Evolutionary conservation across 2,329 filamentous ascomycete genomes (phyloP).

Genomic region (Xylariaceae sp.): DNA sequence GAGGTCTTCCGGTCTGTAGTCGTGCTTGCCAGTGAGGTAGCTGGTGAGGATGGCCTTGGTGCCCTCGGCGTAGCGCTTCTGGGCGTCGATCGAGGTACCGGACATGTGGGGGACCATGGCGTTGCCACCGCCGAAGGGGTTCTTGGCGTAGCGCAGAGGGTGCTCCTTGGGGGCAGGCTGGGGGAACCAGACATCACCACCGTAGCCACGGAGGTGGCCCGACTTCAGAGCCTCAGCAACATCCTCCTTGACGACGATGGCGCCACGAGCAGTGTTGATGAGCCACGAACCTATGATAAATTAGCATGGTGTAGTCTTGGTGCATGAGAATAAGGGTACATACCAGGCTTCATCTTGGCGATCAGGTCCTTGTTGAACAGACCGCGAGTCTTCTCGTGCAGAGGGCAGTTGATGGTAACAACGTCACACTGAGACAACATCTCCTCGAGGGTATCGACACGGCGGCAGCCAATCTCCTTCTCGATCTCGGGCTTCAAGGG

Average conservation of each 20-base stretch:
- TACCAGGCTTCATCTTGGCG: conserved; percentile 97
- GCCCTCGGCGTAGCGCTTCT: conserved; percentile 85
- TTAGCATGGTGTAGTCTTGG: background rate
- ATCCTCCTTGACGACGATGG: conserved; percentile 99
- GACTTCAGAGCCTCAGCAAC: conserved; percentile 89
- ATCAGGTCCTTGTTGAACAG: conserved; percentile 99
- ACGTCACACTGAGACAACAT: conserved; percentile 92
- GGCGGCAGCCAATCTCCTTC: conserved; percentile 91
- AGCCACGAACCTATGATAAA: conserved; percentile 73
- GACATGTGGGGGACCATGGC: conserved; percentile 99
- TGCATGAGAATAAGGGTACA: conserved; percentile 23
- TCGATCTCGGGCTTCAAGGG: conserved; percentile 80
- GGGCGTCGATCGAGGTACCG: conserved; percentile 95
- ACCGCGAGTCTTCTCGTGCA: conserved; percentile 96
- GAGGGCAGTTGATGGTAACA: conserved; percentile 98
- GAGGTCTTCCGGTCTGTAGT: conserved; percentile 87
- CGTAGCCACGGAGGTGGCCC: conserved; percentile 88
- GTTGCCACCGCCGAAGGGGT: conserved; percentile 94
- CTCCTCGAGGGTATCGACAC: conserved; percentile 87
- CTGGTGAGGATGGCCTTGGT: conserved; percentile 87
- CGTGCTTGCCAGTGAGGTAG: conserved; percentile 83
- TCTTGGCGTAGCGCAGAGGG: conserved; percentile 86
- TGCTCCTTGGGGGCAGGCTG: conserved; percentile 95
- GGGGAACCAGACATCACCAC: conserved; percentile 92
- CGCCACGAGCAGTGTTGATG: conserved; percentile 96